Percentiles rank a stretch among this genome's conserved stretches.
Evolutionary conservation across 2,329 filamentous ascomycete species (phyloP).

Genomic region (Neophaeococcomyces mojaviensis): DNA sequence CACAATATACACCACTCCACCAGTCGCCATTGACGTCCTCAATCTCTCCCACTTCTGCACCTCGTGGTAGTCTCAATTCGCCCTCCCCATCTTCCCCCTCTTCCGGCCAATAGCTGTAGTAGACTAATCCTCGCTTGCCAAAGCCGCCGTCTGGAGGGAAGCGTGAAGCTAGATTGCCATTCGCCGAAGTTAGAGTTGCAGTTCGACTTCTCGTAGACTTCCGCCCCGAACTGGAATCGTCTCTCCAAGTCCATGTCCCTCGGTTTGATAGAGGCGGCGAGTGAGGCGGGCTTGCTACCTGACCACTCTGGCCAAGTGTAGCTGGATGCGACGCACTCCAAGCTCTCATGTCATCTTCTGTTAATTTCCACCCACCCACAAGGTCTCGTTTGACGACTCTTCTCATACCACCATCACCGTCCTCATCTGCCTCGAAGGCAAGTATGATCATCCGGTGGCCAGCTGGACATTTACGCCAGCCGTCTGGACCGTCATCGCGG

Average conservation of each 20-base stretch:
- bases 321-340: neutral
- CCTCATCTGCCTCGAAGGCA: slow-evolving; percentile 55
- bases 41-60: slow-evolving; percentile 73
- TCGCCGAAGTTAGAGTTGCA: slow-evolving; percentile 8
- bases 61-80: slow-evolving; percentile 75
- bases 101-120: slow-evolving; percentile 73
- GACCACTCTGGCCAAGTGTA: neutral
- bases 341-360: slow-evolving; percentile 45
- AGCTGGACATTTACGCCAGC: slow-evolving; percentile 74
- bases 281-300: slow-evolving; percentile 1
- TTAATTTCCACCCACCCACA: slow-evolving; percentile 67
- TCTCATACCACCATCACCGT: slow-evolving; percentile 55
- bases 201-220: slow-evolving; percentile 12
- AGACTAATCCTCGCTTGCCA: slow-evolving; percentile 56
- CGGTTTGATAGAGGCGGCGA: neutral
- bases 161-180: slow-evolving; percentile 3
- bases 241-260: slow-evolving; percentile 22
- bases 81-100: slow-evolving; percentile 39
- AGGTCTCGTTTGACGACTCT: slow-evolving; percentile 63
- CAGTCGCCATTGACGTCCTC: slow-evolving; percentile 88
- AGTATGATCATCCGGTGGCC: slow-evolving; percentile 81
- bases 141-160: slow-evolving; percentile 72
- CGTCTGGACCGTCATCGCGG: slow-evolving; percentile 65
- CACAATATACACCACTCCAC: slow-evolving; percentile 82
- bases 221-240: slow-evolving; percentile 14